Evolutionary conservation across 345 rosid species (phyloP), one percentile per base, ranked within the genome.

Genomic region (Eucalyptus pauciflora): DNA sequence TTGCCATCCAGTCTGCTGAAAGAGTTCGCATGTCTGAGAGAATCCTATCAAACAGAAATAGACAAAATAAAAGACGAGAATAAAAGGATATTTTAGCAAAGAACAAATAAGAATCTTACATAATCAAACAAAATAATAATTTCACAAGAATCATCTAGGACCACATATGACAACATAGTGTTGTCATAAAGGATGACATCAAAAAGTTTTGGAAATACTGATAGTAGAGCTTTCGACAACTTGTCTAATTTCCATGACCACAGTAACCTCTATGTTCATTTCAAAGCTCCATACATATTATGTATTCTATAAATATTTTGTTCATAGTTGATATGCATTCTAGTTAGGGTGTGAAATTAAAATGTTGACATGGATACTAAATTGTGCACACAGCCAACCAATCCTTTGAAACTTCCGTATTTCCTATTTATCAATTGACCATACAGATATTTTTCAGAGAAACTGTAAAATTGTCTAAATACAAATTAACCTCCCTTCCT

Each of bases 1-100:
- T 98, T 91, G 99, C 99, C 99, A 98, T 97, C 99, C 99, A 98
- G 92, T 98, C 99, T 50, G 99, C 99, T 58, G 99, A 97, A 91
- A 98, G 99, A 85, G 99, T 98, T 93, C 99, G 95, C 99, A 98
- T 97, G 93, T 98, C 99, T 67, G 99, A 98, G 90, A 98, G 99
- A 91, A 98, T 97, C 99, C 99, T 97, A 95, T 92, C 94, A 92
- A 88, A 58, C 87, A 87, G 85, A 60, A 89, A 85, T 49, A n/a
- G 64, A 91, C n/a, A 86, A 31, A 85, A 43, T 43, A 87, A 58
- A 67, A 33, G 85, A 49, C 12, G 18, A 64, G 80, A 50, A 86
- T 8, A 50, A 71, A 88, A 45, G 31, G 87, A 50, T 52, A 58
- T 33, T 58, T 87, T 24, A 43, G 27, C 46, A 54, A 54, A 87